Evolutionary conservation across 2,329 filamentous ascomycete genomes (phyloP).

Genomic region (Penicillium concentricum): DNA sequence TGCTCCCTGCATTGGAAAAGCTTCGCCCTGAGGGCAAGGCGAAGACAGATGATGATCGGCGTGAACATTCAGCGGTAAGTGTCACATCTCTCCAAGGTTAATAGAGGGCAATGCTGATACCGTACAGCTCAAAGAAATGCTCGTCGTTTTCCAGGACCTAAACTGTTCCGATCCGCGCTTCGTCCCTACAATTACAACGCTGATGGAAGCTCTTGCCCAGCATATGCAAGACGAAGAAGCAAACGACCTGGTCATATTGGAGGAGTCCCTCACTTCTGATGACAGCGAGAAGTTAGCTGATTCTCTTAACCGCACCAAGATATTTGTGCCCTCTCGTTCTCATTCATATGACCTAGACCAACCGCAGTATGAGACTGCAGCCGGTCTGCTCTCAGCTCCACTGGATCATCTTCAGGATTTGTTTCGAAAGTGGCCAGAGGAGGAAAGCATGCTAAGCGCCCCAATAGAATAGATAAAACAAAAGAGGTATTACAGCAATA

Average conservation of each 20-base stretch:
- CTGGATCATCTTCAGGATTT: conserved; percentile 57
- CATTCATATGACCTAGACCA: conserved; percentile 54
- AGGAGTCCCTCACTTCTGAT: conserved; percentile 39
- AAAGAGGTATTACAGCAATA: not conserved
- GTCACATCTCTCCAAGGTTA: not conserved
- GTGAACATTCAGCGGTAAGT: conserved; percentile 48
- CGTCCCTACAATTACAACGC: conserved; percentile 41
- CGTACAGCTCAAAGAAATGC: conserved; percentile 51
- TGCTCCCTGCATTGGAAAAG: conserved; percentile 57
- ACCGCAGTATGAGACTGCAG: conserved; percentile 57
- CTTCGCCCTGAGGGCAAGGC: conserved; percentile 48
- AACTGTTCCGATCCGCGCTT: conserved; percentile 44
- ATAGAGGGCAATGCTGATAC: not conserved
- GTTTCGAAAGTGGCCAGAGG: conserved; percentile 54
- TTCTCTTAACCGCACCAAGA: conserved; percentile 54
- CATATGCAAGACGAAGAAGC: conserved; percentile 55
- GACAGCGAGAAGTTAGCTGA: conserved; percentile 41
- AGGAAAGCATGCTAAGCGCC: conserved; percentile 6
- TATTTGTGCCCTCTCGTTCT: conserved; percentile 53
- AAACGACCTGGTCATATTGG: conserved; percentile 51
- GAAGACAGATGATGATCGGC: conserved; percentile 51
- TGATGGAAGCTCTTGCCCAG: conserved; percentile 46
- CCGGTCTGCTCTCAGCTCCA: conserved; percentile 56
- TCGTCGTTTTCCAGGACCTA: conserved; percentile 53
- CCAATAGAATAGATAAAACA: conserved; percentile 4